phyloP scores from a whole-genome alignment of 23 red algal species.

The Gracilaria gracilis region DNA sequence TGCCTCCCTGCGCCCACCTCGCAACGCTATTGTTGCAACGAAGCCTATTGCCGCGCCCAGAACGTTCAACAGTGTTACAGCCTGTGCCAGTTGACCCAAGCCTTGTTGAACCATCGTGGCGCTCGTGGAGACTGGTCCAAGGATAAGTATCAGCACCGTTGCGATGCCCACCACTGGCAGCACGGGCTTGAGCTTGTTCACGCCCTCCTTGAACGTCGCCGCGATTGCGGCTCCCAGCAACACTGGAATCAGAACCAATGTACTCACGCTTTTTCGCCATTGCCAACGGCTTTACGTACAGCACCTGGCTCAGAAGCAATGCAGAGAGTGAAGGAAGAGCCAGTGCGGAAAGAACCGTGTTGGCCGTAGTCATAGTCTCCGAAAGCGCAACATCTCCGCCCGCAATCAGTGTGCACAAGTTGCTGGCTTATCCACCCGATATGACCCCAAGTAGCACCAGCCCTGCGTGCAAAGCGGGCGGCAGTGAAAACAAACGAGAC shows the following conservation, averaged over 20 bases:
- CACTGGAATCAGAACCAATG: constrained; percentile 70
- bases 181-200: constrained; percentile 36
- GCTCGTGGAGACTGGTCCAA: constrained; percentile 46
- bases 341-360: constrained; percentile 46
- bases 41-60: constrained; percentile 46
- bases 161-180: constrained; percentile 70
- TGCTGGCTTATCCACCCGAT: constrained; percentile 84
- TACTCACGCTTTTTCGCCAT: constrained; percentile 48
- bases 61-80: constrained; percentile 61
- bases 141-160: constrained; percentile 51
- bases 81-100: constrained; percentile 13
- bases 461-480: constrained; percentile 51
- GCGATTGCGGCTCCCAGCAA: constrained; percentile 45
- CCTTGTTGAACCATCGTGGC: background rate
- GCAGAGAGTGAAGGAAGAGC: constrained; percentile 50
- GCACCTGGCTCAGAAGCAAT: constrained; percentile 43
- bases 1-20: constrained; percentile 19
- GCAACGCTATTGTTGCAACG: background rate
- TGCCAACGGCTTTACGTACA: constrained; percentile 46
- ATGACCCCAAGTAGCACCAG: constrained; percentile 80
- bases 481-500: constrained; percentile 13
- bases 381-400: constrained; percentile 79
- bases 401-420: constrained; percentile 79
- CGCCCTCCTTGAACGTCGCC: background rate
- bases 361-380: constrained; percentile 82